phyloP scores from a whole-genome alignment of 164 flowering plant species.

The Magnolia sinica region DNA sequence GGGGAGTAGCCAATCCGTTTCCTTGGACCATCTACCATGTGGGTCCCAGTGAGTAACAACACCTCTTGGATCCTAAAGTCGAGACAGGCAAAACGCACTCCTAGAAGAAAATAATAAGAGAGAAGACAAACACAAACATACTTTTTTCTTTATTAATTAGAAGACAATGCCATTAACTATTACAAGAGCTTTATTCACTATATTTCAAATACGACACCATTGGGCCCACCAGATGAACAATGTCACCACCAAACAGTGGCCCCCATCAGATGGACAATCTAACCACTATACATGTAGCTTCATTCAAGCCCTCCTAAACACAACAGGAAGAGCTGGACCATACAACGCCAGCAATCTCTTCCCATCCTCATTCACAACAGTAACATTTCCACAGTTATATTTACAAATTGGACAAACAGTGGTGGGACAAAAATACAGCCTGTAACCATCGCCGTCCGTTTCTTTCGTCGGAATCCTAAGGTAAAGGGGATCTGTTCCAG shows the following conservation, averaged over 20 bases:
- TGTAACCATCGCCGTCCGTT: background rate
- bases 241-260: background rate
- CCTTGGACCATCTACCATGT: too few species aligned
- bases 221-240: background rate
- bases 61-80: too few species aligned
- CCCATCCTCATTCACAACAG: background rate
- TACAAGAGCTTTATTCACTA: background rate
- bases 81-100: too few species aligned
- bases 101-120: too few species aligned
- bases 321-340: background rate
- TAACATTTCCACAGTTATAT: background rate
- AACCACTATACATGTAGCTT: background rate
- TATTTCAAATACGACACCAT: background rate
- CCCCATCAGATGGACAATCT: background rate
- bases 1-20: too few species aligned
- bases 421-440: background rate
- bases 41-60: too few species aligned
- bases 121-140: too few species aligned
- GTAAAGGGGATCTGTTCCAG: background rate
- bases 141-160: too few species aligned
- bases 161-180: background rate
- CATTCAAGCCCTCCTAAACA: background rate
- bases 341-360: background rate
- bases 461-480: background rate
- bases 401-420: background rate